Percentiles rank a stretch among this genome's conserved stretches.
These are phyloP conservation scores for Solanum hybrid DNA, from an alignment of 305 asterid genomes.

Conservation along the genomic window DNA sequence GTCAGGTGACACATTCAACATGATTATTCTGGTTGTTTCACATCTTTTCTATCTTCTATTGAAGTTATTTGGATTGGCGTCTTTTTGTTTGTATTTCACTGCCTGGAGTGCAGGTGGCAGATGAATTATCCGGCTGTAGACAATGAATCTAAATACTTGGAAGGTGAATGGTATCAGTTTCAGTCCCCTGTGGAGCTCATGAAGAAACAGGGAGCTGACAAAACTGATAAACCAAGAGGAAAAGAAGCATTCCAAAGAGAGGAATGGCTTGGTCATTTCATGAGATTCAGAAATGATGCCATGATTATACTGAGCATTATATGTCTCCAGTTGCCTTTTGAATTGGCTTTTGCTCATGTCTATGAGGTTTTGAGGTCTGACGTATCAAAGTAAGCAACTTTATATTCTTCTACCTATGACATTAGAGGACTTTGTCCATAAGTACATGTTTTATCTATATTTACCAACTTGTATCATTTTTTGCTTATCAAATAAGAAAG, in stretches of 20 bases:
- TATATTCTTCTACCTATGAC: neutral
- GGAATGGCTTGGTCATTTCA: conserved; percentile 81
- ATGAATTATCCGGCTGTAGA: conserved; percentile 39
- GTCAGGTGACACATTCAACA: conserved; percentile 5
- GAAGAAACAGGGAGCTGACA: conserved; percentile 46
- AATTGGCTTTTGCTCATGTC: conserved; percentile 85
- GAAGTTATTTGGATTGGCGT: neutral
- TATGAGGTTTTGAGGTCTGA: conserved; percentile 58
- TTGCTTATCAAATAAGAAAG: neutral
- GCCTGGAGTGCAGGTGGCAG: conserved; percentile 57
- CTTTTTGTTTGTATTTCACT: neutral
- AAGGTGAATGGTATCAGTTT: conserved; percentile 30
- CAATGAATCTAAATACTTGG: conserved; percentile 37
- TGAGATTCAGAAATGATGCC: conserved; percentile 85
- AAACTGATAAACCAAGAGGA: conserved; percentile 28
- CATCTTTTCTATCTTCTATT: neutral
- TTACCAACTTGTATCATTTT: neutral
- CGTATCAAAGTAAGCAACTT: conserved; percentile 52
- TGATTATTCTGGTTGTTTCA: neutral
- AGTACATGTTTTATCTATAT: neutral
- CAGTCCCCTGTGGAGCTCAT: conserved; percentile 36
- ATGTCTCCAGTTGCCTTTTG: conserved; percentile 93
- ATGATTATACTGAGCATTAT: conserved; percentile 65
- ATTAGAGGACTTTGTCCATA: neutral
- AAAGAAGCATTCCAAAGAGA: conserved; percentile 68